Evolutionary conservation across 495 filamentous ascomycete genomes (phyloP).

Genomic region (Neurospora sp.): DNA sequence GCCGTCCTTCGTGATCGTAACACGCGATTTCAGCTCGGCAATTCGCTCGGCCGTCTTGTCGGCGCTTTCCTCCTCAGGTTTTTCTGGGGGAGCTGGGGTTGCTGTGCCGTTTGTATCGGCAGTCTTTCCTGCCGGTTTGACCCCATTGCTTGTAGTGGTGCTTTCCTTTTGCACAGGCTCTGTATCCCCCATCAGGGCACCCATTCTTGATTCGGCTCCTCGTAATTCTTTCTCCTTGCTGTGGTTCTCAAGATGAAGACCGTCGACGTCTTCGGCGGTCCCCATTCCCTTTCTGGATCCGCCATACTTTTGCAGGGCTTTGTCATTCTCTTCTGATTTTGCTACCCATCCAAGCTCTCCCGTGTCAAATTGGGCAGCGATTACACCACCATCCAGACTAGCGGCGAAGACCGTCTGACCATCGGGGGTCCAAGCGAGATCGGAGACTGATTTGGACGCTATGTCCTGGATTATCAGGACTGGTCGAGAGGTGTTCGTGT

Average conservation of each 20-base stretch:
- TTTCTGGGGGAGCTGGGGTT: constrained; percentile 20
- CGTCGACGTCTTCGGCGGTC: constrained; percentile 81
- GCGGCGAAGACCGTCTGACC: constrained; percentile 78
- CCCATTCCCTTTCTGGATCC: constrained; percentile 76
- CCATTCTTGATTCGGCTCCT: constrained; percentile 90
- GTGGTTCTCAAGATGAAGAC: constrained; percentile 75
- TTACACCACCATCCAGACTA: constrained; percentile 78
- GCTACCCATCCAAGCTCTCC: constrained; percentile 46
- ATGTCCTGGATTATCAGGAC: constrained; percentile 82
- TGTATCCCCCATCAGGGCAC: constrained; percentile 87
- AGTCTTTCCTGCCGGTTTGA: constrained; percentile 25
- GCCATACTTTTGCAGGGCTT: constrained; percentile 83
- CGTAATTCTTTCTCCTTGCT: constrained; percentile 84
- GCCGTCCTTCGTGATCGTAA: constrained; percentile 92
- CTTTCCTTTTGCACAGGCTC: constrained; percentile 27
- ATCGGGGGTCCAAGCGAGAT: constrained; percentile 91
- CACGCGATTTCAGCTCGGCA: constrained; percentile 74
- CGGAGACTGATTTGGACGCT: constrained; percentile 79
- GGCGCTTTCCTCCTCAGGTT: constrained; percentile 34
- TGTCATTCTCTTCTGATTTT: constrained; percentile 76
- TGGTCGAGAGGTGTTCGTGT: constrained; percentile 84
- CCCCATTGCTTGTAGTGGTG: constrained; percentile 28
- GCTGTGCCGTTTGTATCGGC: constrained; percentile 29
- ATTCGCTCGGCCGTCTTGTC: constrained; percentile 54
- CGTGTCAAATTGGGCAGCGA: constrained; percentile 47